Percentiles rank a stretch among this genome's conserved stretches.
These are phyloP conservation scores for Penicillium salamii DNA, from an alignment of 495 filamentous ascomycete species.

Conservation along the genomic window DNA sequence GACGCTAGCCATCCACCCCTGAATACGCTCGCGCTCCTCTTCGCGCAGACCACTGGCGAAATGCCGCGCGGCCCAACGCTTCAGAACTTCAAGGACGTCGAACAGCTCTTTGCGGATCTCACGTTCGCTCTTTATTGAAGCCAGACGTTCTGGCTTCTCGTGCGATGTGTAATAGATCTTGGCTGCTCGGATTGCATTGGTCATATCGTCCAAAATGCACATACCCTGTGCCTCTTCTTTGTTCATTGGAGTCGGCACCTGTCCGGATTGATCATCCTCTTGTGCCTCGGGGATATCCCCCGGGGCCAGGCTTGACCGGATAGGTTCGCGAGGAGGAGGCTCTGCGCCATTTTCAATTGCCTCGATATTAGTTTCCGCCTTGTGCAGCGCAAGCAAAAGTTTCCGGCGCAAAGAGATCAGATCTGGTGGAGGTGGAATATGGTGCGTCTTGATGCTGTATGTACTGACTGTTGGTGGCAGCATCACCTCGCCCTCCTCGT, in stretches of 20 bases:
- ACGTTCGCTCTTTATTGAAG: conserved; percentile 79
- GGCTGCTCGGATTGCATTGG: conserved; percentile 88
- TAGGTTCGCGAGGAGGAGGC: conserved; percentile 28
- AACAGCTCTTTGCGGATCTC: conserved; percentile 79
- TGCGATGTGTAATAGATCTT: conserved; percentile 93
- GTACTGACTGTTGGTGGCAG: conserved; percentile 95
- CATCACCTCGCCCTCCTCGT: conserved; percentile 67
- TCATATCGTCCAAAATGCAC: conserved; percentile 87
- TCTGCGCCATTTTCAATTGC: conserved; percentile 37
- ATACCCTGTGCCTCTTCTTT: conserved; percentile 89
- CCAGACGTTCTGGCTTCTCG: conserved; percentile 75
- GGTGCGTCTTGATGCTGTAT: conserved; percentile 83
- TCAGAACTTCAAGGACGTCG: conserved; percentile 81
- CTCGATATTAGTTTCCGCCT: conserved; percentile 64
- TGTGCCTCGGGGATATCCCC: conserved; percentile 26
- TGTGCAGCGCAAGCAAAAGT: conserved; percentile 64
- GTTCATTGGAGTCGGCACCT: conserved; percentile 45
- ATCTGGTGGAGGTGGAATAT: conserved; percentile 82
- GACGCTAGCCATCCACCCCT: conserved; percentile 72
- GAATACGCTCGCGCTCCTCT: conserved; percentile 70
- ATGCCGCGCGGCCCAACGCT: conserved; percentile 81
- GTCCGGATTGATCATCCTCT: conserved; percentile 34
- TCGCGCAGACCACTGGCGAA: conserved; percentile 79
- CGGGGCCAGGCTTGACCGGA: conserved; percentile 32
- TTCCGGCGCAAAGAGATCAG: conserved; percentile 72